Base-by-base conservation (phyloP, 2,329 filamentous ascomycete genomes). In the Trichoderma guizhouense region DNA sequence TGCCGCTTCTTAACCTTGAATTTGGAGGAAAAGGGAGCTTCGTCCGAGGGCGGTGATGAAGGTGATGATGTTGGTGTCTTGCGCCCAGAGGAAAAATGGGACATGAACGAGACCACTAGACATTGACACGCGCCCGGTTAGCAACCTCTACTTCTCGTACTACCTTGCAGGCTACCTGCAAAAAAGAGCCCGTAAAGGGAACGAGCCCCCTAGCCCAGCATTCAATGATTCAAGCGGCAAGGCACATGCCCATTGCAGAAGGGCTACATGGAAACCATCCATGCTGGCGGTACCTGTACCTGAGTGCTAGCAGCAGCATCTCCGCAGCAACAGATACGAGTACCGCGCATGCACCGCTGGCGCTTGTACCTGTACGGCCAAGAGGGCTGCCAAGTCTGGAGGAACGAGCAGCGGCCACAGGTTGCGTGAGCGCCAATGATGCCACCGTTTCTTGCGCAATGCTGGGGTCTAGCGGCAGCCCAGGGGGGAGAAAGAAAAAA, bases 101-200 rank as follows among this genome's bases (percentile, higher is more conserved):
- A 94, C 88, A 97, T 95, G 83, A 97, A 97, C 77, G 93, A 97
- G 77, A 94, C 86, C 71, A 97, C 94, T 97, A 81, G 75, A 53
- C 32, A 32, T 12, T 28, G n/a, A 61, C 30, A 34, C 47, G 51
- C 55, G 39, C 21, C 39, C 28, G 62, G 62, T 71, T 65, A 36
- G 70, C 62, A 43, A 30, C 62, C 43, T 39, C 36, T 18, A 47
- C 8, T 21, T n/a, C 43, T 21, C 43, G 43, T 12, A 36, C 39
- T 43, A 43, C 39, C 39, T 43, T 43, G 71, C 63, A 47, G 64
- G 47, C 71, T n/a, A 61, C 30, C 28, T 21, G 43, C 34, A 39
- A 15, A 58, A 65, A 71, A 47, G 51, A 47, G 36, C 61, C 61
- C 18, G 60, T 43, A 18, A 14, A 14, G 18, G 24, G 34, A 21